phyloP scores from a whole-genome alignment of 2,329 filamentous ascomycete genomes.

The Hymenoscyphus infarciens region DNA sequence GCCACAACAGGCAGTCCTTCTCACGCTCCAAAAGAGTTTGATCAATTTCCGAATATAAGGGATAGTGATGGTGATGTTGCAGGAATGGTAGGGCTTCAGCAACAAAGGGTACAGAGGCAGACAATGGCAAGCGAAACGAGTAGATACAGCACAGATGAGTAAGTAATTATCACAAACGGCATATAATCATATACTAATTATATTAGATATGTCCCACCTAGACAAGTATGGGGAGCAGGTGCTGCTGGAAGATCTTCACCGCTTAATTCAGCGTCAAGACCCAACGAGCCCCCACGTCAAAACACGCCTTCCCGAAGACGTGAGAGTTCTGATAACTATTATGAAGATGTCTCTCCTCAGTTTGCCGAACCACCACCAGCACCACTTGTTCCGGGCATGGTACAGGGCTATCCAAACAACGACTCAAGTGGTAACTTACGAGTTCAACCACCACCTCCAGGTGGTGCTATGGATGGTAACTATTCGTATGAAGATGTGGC shows the following conservation, averaged over 20 bases:
- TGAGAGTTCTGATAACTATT: constrained; percentile 55
- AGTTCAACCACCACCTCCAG: constrained; percentile 10
- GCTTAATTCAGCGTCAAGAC: constrained; percentile 35
- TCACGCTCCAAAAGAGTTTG: constrained; percentile 41
- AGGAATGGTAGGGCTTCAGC: constrained; percentile 62
- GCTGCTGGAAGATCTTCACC: constrained; percentile 45
- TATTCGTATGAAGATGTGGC: constrained; percentile 62
- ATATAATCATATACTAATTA: constrained; percentile 21
- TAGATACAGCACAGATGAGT: constrained; percentile 72
- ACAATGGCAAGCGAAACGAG: constrained; percentile 63
- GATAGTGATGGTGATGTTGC: constrained; percentile 70
- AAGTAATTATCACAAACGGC: constrained; percentile 40
- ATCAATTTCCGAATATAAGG: constrained; percentile 45
- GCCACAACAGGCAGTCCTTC: constrained; percentile 55
- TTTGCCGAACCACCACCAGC: constrained; percentile 55
- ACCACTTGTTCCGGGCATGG: constrained; percentile 35
- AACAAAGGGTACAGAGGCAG: constrained; percentile 39
- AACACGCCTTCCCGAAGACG: constrained; percentile 35
- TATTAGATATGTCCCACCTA: constrained; percentile 49
- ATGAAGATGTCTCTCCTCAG: constrained; percentile 88
- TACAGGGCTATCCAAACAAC: constrained; percentile 23
- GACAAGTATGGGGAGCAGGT: constrained; percentile 54
- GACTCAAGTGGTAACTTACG: constrained; percentile 27
- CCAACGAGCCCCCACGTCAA: constrained; percentile 37
- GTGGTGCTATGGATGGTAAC: constrained; percentile 31